Base-by-base conservation (phyloP, 495 filamentous ascomycete genomes). In the Aspergillus cristatus region DNA sequence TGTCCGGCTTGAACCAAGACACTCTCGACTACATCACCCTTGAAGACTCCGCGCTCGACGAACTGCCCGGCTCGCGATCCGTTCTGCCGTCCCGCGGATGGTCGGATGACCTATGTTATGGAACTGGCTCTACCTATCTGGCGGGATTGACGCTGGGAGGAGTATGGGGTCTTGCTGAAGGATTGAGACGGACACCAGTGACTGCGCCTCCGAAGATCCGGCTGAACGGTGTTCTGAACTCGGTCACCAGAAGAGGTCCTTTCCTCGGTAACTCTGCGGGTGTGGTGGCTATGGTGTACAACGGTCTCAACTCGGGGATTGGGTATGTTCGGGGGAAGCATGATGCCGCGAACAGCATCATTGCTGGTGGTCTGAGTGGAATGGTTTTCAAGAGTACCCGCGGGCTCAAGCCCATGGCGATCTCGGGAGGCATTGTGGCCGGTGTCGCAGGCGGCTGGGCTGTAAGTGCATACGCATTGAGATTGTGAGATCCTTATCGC, bases 61-160 rank as follows among this genome's bases (percentile, higher is more conserved):
- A 89, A 51, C 74, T 94, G n/a, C 86, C 91, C 35, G 89, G 88
- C 51, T 71, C 76, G 28, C 82, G 82, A 40, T 86, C 88, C 11
- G 81, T 85, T 25, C 75, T 98, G 24, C 93, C 93, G 3, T 94
- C 88, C 18, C 81, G 93, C 55, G 91, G 91, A 48, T 98, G 93
- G 79, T 91, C 85, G 35, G 91, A 98, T 57, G 91, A 98, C 60
- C 78, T 98, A 34, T 97, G 91, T 64, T 98, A 98, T 56, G 93
- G 93, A 51, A 88, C 90, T 16, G 91, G 91, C 38, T 79, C 89
- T 25, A 94, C 86, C 46, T 98, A 98, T 61, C 74, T 98, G 35
- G 68, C 79, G 8, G 91, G 81, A 1, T 68, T 98, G 45, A 74
- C 84, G n/a, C 36, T 93, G 28, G 91, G 91, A 50, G 91, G 91